A percentile compares a stretch with the other conserved stretches of the same genome.
Conservation (phyloP, 176 grass and related monocot species). For the Ensete ventricosum region DNA sequence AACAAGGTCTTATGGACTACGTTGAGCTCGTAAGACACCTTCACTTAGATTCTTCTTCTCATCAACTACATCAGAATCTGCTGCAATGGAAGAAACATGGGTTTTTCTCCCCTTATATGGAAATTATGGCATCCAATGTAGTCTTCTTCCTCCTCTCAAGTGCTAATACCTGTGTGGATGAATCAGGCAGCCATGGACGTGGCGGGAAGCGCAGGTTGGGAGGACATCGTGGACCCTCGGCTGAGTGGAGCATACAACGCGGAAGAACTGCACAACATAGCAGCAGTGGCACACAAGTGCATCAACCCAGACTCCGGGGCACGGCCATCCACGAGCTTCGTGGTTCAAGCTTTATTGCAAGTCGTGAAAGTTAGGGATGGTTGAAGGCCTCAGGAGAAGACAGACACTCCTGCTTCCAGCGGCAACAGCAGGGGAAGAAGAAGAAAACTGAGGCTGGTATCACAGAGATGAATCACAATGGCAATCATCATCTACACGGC, state of each 20-base stretch:
- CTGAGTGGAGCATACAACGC: slow-evolving; percentile 57
- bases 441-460: too few species aligned
- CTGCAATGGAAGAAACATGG: not conserved
- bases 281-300: slow-evolving; percentile 65
- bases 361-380: slow-evolving; percentile 37
- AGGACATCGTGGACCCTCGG: slow-evolving; percentile 66
- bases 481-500: too few species aligned
- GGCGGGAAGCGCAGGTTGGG: slow-evolving; percentile 69
- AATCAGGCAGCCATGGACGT: slow-evolving; percentile 70
- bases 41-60: not conserved
- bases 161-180: not conserved
- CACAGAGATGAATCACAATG: too few species aligned
- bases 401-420: not conserved
- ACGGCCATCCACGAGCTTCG: slow-evolving; percentile 66
- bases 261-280: slow-evolving; percentile 70
- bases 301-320: slow-evolving; percentile 55
- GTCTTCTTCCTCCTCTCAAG: not conserved
- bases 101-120: not conserved
- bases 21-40: slow-evolving; percentile 71
- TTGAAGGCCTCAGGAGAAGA: slow-evolving; percentile 35
- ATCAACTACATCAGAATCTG: not conserved
- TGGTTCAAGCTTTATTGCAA: slow-evolving; percentile 54
- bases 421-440: slow-evolving; percentile 27
- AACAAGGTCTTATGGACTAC: slow-evolving; percentile 98
- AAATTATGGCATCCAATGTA: not conserved